phyloP scores from a whole-genome alignment of 805 yeast genomes.

The Yamadazyma ubonensis region DNA sequence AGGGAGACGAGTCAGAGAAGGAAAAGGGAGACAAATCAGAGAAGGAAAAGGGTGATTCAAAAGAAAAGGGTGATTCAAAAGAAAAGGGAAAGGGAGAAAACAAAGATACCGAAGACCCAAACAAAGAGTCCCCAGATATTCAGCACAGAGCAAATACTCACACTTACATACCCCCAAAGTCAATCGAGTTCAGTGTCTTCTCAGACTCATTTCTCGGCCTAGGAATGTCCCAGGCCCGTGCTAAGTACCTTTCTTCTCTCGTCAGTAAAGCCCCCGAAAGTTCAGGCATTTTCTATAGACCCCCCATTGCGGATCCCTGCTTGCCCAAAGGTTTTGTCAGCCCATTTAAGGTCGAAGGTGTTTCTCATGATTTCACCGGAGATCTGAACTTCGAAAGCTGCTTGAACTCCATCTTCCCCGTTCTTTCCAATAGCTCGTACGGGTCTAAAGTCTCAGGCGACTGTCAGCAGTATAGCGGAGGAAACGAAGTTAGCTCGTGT shows the following conservation, averaged over 20 bases:
- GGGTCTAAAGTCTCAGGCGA: constrained; percentile 21
- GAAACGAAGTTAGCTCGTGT: constrained; percentile 44
- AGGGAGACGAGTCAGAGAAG: background rate
- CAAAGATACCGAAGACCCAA: background rate
- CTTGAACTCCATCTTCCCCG: constrained; percentile 45
- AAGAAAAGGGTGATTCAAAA: background rate
- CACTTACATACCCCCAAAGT: constrained; percentile 9
- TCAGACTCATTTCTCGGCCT: constrained; percentile 59
- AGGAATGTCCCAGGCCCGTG: constrained; percentile 58
- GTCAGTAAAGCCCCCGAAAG: constrained; percentile 17
- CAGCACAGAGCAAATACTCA: too few relatives aligned
- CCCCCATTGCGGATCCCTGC: constrained; percentile 54
- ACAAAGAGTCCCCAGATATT: too few relatives aligned
- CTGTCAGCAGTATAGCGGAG: constrained; percentile 33
- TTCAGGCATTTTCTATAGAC: constrained; percentile 14
- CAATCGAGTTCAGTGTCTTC: constrained; percentile 42
- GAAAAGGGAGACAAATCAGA: background rate
- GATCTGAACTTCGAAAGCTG: constrained; percentile 53
- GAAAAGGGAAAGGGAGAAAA: background rate
- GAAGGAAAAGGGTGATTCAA: background rate
- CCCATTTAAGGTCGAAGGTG: constrained; percentile 22
- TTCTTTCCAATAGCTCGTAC: constrained; percentile 36
- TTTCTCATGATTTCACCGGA: constrained; percentile 46
- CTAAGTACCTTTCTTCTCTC: constrained; percentile 42
- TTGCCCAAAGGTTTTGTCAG: constrained; percentile 47